Percentiles rank a stretch among this genome's conserved stretches.
Conservation (phyloP, 1,139 yeast species). For the Yamadazyma oceani region DNA sequence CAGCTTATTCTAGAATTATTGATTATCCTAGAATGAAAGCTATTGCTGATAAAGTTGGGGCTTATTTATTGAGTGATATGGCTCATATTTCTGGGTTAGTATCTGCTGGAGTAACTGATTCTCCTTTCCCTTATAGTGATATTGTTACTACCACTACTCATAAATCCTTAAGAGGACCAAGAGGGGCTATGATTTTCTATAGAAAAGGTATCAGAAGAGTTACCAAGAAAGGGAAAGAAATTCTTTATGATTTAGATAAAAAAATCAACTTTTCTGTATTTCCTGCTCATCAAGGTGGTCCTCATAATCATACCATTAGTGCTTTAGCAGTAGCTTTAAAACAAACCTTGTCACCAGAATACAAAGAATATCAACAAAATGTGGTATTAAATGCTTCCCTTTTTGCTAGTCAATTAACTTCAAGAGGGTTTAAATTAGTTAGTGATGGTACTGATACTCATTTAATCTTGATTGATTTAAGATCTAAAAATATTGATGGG, state of each 20-base stretch:
- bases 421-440: slow-evolving; percentile 74
- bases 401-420: slow-evolving; percentile 68
- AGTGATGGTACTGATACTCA: slow-evolving; percentile 96
- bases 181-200: slow-evolving; percentile 98
- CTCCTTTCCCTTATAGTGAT: slow-evolving; percentile 93
- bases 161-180: slow-evolving; percentile 96
- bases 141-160: slow-evolving; percentile 97
- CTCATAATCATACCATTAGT: slow-evolving; percentile 95
- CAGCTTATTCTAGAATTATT: slow-evolving; percentile 89
- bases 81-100: slow-evolving; percentile 95
- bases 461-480: slow-evolving; percentile 80
- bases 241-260: slow-evolving; percentile 81
- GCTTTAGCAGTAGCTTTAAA: slow-evolving; percentile 93
- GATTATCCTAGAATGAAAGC: slow-evolving; percentile 87
- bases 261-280: slow-evolving; percentile 93
- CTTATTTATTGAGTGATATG: slow-evolving; percentile 90
- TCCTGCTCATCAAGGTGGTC: slow-evolving; percentile 99
- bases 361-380: slow-evolving; percentile 77
- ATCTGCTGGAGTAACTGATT: slow-evolving; percentile 87
- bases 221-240: slow-evolving; percentile 86
- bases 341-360: slow-evolving; percentile 86
- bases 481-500: slow-evolving; percentile 87
- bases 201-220: slow-evolving; percentile 88
- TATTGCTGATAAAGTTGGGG: slow-evolving; percentile 92
- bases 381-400: slow-evolving; percentile 79